phyloP scores from a whole-genome alignment of 2,329 filamentous ascomycete species.

The Diaporthe nobilis region DNA sequence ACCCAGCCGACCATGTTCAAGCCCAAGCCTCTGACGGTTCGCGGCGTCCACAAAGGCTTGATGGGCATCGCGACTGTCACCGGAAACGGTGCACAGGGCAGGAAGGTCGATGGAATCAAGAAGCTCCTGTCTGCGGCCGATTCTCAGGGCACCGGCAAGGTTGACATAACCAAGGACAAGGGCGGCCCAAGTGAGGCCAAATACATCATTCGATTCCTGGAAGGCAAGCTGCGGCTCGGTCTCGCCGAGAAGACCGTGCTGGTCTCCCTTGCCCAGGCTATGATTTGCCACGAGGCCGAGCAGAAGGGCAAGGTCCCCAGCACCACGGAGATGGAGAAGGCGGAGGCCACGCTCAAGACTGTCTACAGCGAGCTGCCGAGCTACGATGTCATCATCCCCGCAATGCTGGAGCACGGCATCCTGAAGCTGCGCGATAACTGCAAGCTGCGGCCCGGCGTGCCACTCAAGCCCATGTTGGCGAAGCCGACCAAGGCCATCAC shows the following conservation, averaged over 20 bases:
- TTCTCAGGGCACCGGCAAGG: constrained; percentile 78
- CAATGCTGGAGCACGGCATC: constrained; percentile 89
- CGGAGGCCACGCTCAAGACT: constrained; percentile 87
- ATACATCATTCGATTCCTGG: constrained; percentile 91
- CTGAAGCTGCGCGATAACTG: constrained; percentile 85
- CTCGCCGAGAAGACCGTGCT: constrained; percentile 94
- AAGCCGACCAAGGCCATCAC: constrained; percentile 99
- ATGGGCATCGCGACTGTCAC: constrained; percentile 90
- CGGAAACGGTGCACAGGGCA: constrained; percentile 88
- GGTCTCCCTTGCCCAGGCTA: constrained; percentile 89
- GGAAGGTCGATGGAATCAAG: constrained; percentile 96
- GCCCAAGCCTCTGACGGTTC: constrained; percentile 89
- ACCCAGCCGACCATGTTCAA: constrained; percentile 99
- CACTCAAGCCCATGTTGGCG: constrained; percentile 97
- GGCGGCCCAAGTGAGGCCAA: constrained; percentile 96
- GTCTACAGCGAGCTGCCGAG: constrained; percentile 96
- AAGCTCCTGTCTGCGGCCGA: constrained; percentile 95
- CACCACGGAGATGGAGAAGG: constrained; percentile 83
- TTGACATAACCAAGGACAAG: constrained; percentile 93
- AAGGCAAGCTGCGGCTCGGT: constrained; percentile 93
- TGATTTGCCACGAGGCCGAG: constrained; percentile 86
- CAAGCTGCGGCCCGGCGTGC: constrained; percentile 93
- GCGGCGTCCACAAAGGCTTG: constrained; percentile 87
- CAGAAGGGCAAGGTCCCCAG: constrained; percentile 78
- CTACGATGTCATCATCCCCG: constrained; percentile 94